These are phyloP conservation scores for Onygenales sp. DNA, from an alignment of 2,329 filamentous ascomycete species.

Conservation along the genomic window DNA sequence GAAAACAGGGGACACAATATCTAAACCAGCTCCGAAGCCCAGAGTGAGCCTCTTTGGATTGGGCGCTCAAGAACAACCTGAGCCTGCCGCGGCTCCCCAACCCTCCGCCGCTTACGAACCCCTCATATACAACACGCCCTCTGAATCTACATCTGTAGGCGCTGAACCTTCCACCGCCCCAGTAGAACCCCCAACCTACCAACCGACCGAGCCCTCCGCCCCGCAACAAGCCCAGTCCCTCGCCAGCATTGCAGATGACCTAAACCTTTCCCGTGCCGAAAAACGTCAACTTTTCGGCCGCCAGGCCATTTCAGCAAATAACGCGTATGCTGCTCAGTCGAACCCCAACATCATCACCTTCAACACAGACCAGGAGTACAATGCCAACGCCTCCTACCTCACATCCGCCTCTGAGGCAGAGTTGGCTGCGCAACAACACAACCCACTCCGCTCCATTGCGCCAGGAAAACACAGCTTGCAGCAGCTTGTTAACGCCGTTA, in stretches of 20 bases:
- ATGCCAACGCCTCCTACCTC: constrained; percentile 68
- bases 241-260: constrained; percentile 60
- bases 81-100: constrained; percentile 7
- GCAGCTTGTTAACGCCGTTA: constrained; percentile 76
- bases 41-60: constrained; percentile 38
- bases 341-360: constrained; percentile 68
- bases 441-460: constrained; percentile 71
- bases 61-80: constrained; percentile 18
- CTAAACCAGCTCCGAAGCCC: constrained; percentile 23
- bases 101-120: constrained; percentile 25
- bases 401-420: constrained; percentile 53
- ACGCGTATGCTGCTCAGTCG: constrained; percentile 30
- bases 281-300: constrained; percentile 81
- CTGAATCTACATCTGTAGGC: constrained; percentile 9
- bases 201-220: not conserved
- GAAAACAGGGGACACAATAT: constrained; percentile 6
- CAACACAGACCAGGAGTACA: constrained; percentile 81
- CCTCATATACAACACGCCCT: constrained; percentile 26
- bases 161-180: not conserved
- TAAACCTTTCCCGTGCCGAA: constrained; percentile 69
- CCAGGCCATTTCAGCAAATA: constrained; percentile 14
- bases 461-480: constrained; percentile 84
- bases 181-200: constrained; percentile 6
- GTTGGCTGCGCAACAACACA: constrained; percentile 51
- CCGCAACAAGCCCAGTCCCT: constrained; percentile 43